phyloP scores from a whole-genome alignment of 202 grass and related monocot genomes.

The Elaeis oleifera region DNA sequence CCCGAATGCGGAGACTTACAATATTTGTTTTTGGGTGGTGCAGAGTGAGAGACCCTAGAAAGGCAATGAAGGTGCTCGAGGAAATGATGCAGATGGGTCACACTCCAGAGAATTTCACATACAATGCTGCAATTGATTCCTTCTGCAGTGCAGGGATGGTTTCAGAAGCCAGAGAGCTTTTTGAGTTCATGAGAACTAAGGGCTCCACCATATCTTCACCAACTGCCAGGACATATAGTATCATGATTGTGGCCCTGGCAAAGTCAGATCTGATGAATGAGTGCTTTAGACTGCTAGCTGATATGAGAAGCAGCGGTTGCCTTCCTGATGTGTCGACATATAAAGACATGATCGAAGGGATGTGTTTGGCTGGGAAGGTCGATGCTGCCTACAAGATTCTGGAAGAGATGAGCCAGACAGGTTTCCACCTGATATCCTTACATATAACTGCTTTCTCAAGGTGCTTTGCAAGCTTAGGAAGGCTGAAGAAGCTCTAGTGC shows the following conservation, averaged over 20 bases:
- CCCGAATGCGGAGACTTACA: slow-evolving; percentile 58
- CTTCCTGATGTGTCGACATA: slow-evolving; percentile 83
- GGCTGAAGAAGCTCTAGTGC: slow-evolving; percentile 41
- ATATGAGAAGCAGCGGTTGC: slow-evolving; percentile 69
- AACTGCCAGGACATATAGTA: slow-evolving; percentile 64
- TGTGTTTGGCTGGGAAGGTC: slow-evolving; percentile 62
- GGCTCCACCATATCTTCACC: slow-evolving; percentile 68
- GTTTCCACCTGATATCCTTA: slow-evolving; percentile 83
- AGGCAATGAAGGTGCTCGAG: slow-evolving; percentile 81
- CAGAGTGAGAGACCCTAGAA: slow-evolving; percentile 54
- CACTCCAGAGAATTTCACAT: slow-evolving; percentile 77
- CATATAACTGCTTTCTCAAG: slow-evolving; percentile 93
- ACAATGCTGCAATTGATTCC: slow-evolving; percentile 76
- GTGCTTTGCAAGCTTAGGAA: slow-evolving; percentile 74
- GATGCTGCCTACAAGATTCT: slow-evolving; percentile 63
- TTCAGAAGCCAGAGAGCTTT: slow-evolving; percentile 66
- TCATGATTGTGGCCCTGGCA: slow-evolving; percentile 71
- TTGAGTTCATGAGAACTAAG: slow-evolving; percentile 83
- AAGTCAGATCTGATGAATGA: slow-evolving; percentile 61
- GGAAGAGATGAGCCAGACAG: slow-evolving; percentile 74
- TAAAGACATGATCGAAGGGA: slow-evolving; percentile 88
- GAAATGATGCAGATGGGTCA: slow-evolving; percentile 76
- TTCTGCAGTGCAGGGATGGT: slow-evolving; percentile 73
- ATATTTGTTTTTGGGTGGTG: slow-evolving; percentile 88
- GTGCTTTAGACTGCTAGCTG: slow-evolving; percentile 64